Conservation (phyloP, 169 alveolate species). For the Hepatocystis sp. region DNA sequence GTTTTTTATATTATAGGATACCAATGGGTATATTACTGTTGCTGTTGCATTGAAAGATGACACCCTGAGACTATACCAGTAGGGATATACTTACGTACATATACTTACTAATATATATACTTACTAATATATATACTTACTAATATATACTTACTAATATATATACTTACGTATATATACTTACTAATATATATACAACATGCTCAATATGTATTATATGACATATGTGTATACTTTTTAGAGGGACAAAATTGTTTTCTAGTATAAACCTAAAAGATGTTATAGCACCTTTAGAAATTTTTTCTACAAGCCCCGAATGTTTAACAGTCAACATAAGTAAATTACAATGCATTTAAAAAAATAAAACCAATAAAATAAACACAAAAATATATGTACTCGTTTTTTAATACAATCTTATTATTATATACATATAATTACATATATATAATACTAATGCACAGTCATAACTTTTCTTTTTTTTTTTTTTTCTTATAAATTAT, state of each 20-base stretch:
- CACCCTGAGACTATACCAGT: slow-evolving; percentile 35
- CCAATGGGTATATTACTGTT: slow-evolving; percentile 36
- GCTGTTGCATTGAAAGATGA: slow-evolving; percentile 38
- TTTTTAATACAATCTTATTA: too few relatives aligned
- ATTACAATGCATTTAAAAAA: neutral
- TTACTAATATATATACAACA: slow-evolving; percentile 1
- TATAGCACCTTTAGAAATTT: slow-evolving; percentile 45
- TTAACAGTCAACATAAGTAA: slow-evolving; percentile 43
- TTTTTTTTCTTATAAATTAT: too few relatives aligned
- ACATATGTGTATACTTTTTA: neutral
- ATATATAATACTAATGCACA: too few relatives aligned
- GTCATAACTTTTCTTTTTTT: too few relatives aligned
- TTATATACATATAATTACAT: neutral
- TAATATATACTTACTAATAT: neutral
- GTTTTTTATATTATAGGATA: slow-evolving; percentile 9
- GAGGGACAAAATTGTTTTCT: slow-evolving; percentile 50
- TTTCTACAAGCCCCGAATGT: slow-evolving; percentile 61
- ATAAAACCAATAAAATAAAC: neutral
- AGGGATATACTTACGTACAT: slow-evolving; percentile 2
- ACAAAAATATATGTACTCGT: neutral
- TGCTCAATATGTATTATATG: neutral
- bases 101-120: slow-evolving; percentile 1
- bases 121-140: neutral
- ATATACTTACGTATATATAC: slow-evolving; percentile 6
- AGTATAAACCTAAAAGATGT: slow-evolving; percentile 27